These are phyloP conservation scores for Aspergillus unguis DNA, from an alignment of 2,329 filamentous ascomycete genomes.

Conservation along the genomic window DNA sequence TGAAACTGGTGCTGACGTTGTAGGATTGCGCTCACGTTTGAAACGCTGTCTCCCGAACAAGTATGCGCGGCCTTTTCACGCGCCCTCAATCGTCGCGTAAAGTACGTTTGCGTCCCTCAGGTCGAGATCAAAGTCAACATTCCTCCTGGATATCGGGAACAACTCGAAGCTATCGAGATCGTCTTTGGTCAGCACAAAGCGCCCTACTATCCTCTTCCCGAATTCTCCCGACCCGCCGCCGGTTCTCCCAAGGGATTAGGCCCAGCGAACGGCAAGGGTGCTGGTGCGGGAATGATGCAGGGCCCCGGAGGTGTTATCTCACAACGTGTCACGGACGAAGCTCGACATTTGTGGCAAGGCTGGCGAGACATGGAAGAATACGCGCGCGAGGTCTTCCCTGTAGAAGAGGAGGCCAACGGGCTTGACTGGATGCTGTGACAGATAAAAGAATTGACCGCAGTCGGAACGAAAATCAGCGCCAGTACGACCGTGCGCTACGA, in stretches of 20 bases:
- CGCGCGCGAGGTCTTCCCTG: slow-evolving; percentile 84
- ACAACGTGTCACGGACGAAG: slow-evolving; percentile 69
- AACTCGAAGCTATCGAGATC: slow-evolving; percentile 66
- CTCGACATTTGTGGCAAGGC: slow-evolving; percentile 84
- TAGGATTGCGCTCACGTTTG: slow-evolving; percentile 85
- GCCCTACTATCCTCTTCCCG: slow-evolving; percentile 62
- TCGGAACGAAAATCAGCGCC: not conserved
- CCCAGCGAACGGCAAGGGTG: slow-evolving; percentile 38
- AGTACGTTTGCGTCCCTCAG: slow-evolving; percentile 67
- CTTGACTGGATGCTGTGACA: slow-evolving; percentile 76
- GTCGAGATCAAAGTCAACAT: slow-evolving; percentile 85
- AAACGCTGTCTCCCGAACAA: slow-evolving; percentile 78
- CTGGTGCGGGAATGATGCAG: slow-evolving; percentile 46
- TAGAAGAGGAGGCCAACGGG: slow-evolving; percentile 93
- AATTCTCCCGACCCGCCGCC: slow-evolving; percentile 44
- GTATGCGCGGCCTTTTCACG: slow-evolving; percentile 76
- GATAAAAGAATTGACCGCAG: not conserved
- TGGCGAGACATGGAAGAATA: slow-evolving; percentile 91
- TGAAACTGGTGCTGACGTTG: slow-evolving; percentile 10
- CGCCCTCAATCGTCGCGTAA: slow-evolving; percentile 73
- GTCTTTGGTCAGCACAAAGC: slow-evolving; percentile 59
- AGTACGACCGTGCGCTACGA: not conserved
- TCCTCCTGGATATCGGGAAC: slow-evolving; percentile 81
- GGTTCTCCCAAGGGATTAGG: slow-evolving; percentile 39
- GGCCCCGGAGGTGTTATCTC: slow-evolving; percentile 55